phyloP scores from a whole-genome alignment of 1,284 basidiomycete genomes.

The Austroboletus niveus region DNA sequence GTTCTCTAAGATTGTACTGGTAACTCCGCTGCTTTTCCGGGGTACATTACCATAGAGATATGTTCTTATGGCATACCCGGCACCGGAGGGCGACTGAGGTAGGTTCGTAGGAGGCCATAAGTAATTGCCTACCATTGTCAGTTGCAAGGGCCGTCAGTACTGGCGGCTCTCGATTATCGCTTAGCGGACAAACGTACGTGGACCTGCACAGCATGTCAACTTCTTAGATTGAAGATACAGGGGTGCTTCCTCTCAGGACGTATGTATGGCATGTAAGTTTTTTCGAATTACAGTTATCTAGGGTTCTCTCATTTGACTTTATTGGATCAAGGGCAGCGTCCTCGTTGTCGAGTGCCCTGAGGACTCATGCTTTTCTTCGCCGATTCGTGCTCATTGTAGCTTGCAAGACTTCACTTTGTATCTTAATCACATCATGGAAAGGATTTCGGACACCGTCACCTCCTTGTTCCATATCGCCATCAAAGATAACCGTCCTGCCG shows the following conservation, averaged over 20 bases:
- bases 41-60: neutral
- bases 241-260: no score
- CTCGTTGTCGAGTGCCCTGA: no score
- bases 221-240: no score
- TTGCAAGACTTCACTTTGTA: neutral
- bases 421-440: slow-evolving; percentile 19
- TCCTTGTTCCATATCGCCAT: slow-evolving; percentile 26
- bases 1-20: no score
- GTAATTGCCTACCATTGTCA: neutral
- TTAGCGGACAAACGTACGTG: neutral
- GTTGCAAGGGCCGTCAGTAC: neutral
- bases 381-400: no score
- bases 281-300: no score
- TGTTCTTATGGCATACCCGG: neutral
- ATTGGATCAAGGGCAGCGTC: no score
- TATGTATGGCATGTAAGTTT: no score
- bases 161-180: neutral
- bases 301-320: no score
- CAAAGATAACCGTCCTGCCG: slow-evolving; percentile 19
- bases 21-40: neutral
- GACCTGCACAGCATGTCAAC: neutral
- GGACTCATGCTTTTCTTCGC: no score
- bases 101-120: neutral
- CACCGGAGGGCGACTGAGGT: neutral
- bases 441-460: slow-evolving; percentile 26